Evolutionary conservation across 192 early-diverging fungal species (phyloP).

Genomic region (Coemansia sp.): DNA sequence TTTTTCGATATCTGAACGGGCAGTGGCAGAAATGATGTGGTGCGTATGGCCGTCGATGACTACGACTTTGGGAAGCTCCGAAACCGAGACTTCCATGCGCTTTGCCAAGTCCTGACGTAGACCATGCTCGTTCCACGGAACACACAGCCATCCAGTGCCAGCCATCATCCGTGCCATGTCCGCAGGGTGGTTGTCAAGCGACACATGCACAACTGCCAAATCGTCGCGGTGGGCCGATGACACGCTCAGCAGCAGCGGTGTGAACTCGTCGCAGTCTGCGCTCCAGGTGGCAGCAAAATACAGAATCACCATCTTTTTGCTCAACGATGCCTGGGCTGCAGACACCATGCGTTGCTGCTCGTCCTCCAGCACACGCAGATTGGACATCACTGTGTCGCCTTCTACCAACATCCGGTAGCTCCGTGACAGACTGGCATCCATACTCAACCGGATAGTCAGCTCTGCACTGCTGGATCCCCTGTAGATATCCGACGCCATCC

Average conservation of each 20-base stretch:
- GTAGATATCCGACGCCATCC: slow-evolving; percentile 8
- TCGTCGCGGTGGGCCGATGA: slow-evolving; percentile 34
- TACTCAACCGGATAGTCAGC: slow-evolving; percentile 47
- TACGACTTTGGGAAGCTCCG: slow-evolving; percentile 37
- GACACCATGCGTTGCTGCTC: slow-evolving; percentile 39
- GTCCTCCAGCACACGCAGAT: slow-evolving; percentile 42
- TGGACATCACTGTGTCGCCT: slow-evolving; percentile 37
- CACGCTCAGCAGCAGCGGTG: slow-evolving; percentile 29
- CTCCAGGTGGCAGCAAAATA: slow-evolving; percentile 55
- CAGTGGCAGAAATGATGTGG: slow-evolving; percentile 29
- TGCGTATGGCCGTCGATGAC: slow-evolving; percentile 44
- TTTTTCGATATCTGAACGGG: slow-evolving; percentile 25
- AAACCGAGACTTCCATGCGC: slow-evolving; percentile 32
- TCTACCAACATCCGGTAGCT: slow-evolving; percentile 45
- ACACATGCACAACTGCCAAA: slow-evolving; percentile 40
- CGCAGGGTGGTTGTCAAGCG: slow-evolving; percentile 44
- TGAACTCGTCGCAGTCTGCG: slow-evolving; percentile 52
- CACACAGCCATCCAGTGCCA: slow-evolving; percentile 43
- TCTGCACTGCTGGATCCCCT: slow-evolving; percentile 18
- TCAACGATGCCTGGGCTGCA: slow-evolving; percentile 26
- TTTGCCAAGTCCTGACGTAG: slow-evolving; percentile 35
- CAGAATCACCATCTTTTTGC: slow-evolving; percentile 27
- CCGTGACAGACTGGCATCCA: slow-evolving; percentile 47
- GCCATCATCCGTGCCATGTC: slow-evolving; percentile 47
- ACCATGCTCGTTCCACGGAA: slow-evolving; percentile 43